These are phyloP conservation scores for Cnidoscolus chayamansa DNA, from an alignment of 441 rosid genomes.

Conservation along the genomic window DNA sequence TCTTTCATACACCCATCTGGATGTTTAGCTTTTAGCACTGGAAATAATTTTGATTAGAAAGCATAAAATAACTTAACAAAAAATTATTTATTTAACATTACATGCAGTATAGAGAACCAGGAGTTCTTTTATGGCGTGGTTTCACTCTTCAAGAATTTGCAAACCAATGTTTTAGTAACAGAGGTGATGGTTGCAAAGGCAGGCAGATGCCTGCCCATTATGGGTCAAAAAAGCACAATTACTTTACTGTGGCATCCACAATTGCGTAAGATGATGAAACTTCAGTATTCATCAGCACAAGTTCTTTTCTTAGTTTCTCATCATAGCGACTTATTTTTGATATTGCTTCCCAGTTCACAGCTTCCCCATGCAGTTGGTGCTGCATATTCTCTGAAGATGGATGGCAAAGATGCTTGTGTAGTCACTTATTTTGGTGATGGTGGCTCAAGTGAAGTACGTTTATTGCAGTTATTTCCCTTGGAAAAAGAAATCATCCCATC, in stretches of 20 bases:
- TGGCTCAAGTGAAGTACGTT: slow-evolving; percentile 72
- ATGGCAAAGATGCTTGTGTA: slow-evolving; percentile 60
- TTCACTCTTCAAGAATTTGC: slow-evolving; percentile 80
- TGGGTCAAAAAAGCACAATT: slow-evolving; percentile 79
- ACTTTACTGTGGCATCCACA: slow-evolving; percentile 76
- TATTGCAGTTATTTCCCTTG: neutral
- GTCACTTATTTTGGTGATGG: slow-evolving; percentile 85
- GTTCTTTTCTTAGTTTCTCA: slow-evolving; percentile 4
- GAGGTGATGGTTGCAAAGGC: slow-evolving; percentile 73
- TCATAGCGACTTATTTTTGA: neutral
- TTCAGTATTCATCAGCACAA: neutral
- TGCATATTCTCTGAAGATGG: slow-evolving; percentile 92
- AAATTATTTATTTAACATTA: slow-evolving; percentile 9
- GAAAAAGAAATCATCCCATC: neutral
- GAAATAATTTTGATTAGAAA: neutral
- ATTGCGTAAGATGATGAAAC: slow-evolving; percentile 54
- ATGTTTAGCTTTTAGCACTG: neutral
- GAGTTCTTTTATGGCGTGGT: slow-evolving; percentile 81
- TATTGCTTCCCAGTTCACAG: slow-evolving; percentile 56
- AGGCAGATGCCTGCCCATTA: slow-evolving; percentile 93
- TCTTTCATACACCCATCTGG: neutral
- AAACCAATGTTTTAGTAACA: slow-evolving; percentile 75
- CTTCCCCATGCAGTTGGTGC: slow-evolving; percentile 94
- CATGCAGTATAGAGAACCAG: slow-evolving; percentile 86
- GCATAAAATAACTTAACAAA: neutral